Evolutionary conservation across 768 basidiomycete species (phyloP), one percentile per base, ranked within the genome.

Genomic region (Trametes sanguinea): DNA sequence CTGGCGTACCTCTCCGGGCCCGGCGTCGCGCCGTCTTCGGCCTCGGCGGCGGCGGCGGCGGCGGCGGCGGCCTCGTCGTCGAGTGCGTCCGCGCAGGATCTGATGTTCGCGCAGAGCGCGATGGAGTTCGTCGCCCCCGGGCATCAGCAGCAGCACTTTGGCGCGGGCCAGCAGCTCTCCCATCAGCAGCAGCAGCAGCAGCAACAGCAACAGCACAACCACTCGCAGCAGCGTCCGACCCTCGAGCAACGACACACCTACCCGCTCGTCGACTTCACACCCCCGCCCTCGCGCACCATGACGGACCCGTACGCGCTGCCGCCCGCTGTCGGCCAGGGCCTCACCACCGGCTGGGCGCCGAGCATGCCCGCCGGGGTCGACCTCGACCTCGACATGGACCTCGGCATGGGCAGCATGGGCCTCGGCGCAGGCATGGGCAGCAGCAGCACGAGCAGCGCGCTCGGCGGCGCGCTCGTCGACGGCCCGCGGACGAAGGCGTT

Each of bases 401-500:
- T 50, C 48, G 48, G 48, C 30, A 50, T 29, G 14, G 33, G 37
- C 16, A 39, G 33, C 29, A 11, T 43, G 45, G 42, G 44, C 27
- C 27, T 42, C 33, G 40, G 47, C 46, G 30, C n/a, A 30, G 50
- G 47, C 2, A 16, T 17, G 29, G 16, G 50, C 22, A n/a, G 33
- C 33, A 35, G 47, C 29, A 29, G 10, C 46, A 47, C 30, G 3
- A 30, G n/a, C 35, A 11, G 50, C 35, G 27, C 33, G 16, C 51
- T 50, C 40, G 50, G 48, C 48, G 48, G 42, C 44, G 40, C n/a
- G 27, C 42, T 43, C 13, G 37, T 32, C 60, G 52, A 52, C 54
- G 43, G 64, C 57, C 62, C 65, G 43, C 70, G 67, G 52, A 70
- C 67, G 57, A 88, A 87, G 70, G 86, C 85, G 3, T 95, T 87